Evolutionary conservation across 2,329 filamentous ascomycete species (phyloP).

Genomic region (Hypoxylon sp.): DNA sequence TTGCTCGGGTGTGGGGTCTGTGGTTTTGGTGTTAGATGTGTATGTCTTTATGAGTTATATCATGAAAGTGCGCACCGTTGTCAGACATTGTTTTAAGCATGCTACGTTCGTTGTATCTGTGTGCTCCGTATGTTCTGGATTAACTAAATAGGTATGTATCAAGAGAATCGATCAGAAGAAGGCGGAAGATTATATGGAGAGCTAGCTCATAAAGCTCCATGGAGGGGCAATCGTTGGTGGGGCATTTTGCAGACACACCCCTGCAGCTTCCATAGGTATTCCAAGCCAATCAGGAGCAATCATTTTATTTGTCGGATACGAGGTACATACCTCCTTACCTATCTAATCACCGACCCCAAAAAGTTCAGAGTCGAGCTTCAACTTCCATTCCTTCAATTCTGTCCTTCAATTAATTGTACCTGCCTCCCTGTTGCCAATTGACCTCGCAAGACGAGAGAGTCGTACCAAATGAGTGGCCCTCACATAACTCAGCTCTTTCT

Average conservation of each 20-base stretch:
- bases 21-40: constrained; percentile 8
- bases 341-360: constrained; percentile 3
- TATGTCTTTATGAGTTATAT: background rate
- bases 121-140: constrained; percentile 7
- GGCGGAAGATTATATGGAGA: constrained; percentile 25
- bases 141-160: no score
- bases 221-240: constrained; percentile 40
- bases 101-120: background rate
- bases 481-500: constrained; percentile 3
- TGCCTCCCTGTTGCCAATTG: background rate
- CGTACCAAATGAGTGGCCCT: constrained; percentile 22
- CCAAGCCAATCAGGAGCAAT: constrained; percentile 15
- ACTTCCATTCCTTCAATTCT: constrained; percentile 15
- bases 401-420: background rate
- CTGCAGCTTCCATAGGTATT: constrained; percentile 7
- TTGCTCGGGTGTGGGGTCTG: constrained; percentile 68
- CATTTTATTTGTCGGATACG: background rate
- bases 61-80: constrained; percentile 34
- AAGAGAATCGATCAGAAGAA: constrained; percentile 43
- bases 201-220: constrained; percentile 30
- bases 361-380: constrained; percentile 12
- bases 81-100: constrained; percentile 43
- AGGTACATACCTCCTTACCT: constrained; percentile 15
- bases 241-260: constrained; percentile 14
- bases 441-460: constrained; percentile 2